Conservation (phyloP, 2,329 filamentous ascomycete genomes). For the Beauveria rudraprayagi region DNA sequence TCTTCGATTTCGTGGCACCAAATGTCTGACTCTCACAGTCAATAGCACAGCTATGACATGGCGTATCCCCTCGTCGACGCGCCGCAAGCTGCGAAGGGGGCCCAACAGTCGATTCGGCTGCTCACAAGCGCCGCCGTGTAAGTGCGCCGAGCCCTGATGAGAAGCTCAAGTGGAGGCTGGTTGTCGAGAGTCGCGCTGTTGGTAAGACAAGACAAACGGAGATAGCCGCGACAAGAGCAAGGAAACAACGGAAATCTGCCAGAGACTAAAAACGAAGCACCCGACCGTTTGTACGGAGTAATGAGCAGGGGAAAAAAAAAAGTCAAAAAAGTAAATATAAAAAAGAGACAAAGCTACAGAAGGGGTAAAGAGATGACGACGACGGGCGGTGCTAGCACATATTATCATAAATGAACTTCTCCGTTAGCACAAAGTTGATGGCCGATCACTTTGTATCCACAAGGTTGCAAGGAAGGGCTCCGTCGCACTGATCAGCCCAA, state of each 20-base stretch:
- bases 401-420: conserved; percentile 10
- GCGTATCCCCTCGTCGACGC: not conserved
- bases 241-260: not conserved
- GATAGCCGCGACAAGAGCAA: not conserved
- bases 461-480: not conserved
- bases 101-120: not conserved
- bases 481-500: conserved; percentile 10
- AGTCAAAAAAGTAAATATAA: not conserved
- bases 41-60: not conserved
- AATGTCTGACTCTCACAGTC: not conserved
- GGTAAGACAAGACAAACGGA: not conserved
- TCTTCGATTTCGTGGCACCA: not conserved
- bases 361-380: not conserved
- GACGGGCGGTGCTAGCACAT: not conserved
- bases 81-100: not conserved
- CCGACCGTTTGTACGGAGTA: not conserved
- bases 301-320: too few relatives aligned
- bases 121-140: conserved; percentile 9
- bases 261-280: not conserved
- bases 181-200: not conserved
- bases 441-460: conserved; percentile 11
- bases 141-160: not conserved
- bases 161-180: not conserved
- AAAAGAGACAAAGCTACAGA: not conserved
- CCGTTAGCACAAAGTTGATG: not conserved